phyloP scores from a whole-genome alignment of 2,329 filamentous ascomycete genomes.

The Scopulariopsis brevicaulis region DNA sequence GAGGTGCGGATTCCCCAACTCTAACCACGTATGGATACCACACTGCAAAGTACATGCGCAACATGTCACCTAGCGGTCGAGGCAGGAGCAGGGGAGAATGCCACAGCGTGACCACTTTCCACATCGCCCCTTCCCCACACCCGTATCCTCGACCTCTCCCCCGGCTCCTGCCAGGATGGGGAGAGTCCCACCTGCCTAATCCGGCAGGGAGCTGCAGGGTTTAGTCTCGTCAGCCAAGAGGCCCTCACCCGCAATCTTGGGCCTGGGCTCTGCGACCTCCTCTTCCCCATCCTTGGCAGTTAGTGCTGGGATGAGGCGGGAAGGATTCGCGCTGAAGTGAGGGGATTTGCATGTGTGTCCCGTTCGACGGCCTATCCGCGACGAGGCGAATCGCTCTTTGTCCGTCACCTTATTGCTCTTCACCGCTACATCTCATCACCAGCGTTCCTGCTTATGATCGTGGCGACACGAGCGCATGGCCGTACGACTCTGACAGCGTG shows the following conservation, averaged over 20 bases:
- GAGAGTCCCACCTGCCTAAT: neutral
- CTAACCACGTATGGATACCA: no score
- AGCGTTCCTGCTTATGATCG: neutral
- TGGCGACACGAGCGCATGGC: neutral
- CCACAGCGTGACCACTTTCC: neutral
- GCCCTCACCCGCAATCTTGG: neutral
- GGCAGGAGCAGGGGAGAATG: neutral
- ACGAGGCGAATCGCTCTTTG: neutral
- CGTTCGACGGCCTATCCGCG: neutral
- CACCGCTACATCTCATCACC: neutral
- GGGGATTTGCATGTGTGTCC: neutral
- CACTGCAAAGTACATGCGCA: no score
- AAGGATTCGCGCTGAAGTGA: neutral
- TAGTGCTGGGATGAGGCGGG: neutral
- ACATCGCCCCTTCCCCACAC: neutral
- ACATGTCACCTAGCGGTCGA: neutral
- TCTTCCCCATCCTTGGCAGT: neutral
- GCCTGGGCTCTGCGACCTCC: neutral
- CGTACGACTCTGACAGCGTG: neutral
- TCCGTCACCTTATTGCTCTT: neutral
- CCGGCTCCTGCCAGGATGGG: neutral
- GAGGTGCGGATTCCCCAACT: no score
- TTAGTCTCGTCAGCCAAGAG: neutral
- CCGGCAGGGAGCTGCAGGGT: conserved; percentile 1
- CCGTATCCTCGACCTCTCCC: neutral